Evolutionary conservation across 495 filamentous ascomycete genomes (phyloP).

Genomic region (Glarea lozoyensis): DNA sequence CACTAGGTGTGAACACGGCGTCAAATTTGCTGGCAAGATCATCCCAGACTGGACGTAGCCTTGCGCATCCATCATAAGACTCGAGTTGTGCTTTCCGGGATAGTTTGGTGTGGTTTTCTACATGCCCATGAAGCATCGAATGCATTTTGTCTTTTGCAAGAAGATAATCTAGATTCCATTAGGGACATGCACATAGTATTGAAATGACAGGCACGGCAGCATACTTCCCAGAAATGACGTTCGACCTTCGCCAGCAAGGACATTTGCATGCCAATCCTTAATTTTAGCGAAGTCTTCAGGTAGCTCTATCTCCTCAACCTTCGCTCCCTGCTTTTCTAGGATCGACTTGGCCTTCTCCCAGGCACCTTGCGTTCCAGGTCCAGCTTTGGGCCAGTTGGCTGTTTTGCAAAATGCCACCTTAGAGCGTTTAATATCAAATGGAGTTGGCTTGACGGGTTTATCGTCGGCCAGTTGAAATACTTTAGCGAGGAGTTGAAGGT

Average conservation of each 20-base stretch:
- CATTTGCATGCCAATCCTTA: conserved; percentile 29
- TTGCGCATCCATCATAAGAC: conserved; percentile 35
- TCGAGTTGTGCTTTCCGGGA: conserved; percentile 31
- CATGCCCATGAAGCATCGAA: conserved; percentile 27
- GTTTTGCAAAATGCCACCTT: conserved; percentile 41
- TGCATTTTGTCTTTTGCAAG: conserved; percentile 31
- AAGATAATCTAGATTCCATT: conserved; percentile 27
- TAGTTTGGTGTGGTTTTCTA: conserved; percentile 31
- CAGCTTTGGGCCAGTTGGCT: conserved; percentile 36
- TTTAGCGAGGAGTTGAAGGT: conserved; percentile 39
- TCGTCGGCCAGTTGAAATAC: conserved; percentile 41
- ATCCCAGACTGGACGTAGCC: conserved; percentile 36
- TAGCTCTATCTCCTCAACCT: conserved; percentile 37
- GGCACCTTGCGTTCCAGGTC: conserved; percentile 34
- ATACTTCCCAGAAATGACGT: conserved; percentile 29
- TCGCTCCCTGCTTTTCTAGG: conserved; percentile 30
- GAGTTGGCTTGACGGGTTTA: conserved; percentile 11
- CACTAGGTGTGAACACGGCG: conserved; percentile 40
- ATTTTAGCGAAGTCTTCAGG: conserved; percentile 34
- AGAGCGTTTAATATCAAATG: conserved; percentile 29
- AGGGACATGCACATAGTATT: neutral
- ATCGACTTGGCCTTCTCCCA: conserved; percentile 31
- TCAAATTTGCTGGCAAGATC: conserved; percentile 34
- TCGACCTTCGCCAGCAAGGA: conserved; percentile 33
- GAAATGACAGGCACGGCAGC: neutral